Percentiles rank a stretch among this genome's conserved stretches.
Evolutionary conservation across 805 yeast species (phyloP).

Genomic region (Candida argentea): DNA sequence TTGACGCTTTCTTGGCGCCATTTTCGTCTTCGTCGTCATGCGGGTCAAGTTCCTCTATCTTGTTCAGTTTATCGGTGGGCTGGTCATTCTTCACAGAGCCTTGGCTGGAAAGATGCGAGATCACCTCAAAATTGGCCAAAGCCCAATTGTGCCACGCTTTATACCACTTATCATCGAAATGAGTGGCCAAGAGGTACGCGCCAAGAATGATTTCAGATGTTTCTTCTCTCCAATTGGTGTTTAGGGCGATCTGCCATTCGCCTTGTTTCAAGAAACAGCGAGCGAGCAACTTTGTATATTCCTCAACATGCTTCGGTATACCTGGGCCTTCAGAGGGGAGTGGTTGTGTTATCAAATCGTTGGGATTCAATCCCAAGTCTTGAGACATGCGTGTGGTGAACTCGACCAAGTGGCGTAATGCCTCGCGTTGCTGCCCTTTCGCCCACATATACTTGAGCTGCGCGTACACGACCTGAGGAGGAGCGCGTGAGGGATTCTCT

Average conservation of each 20-base stretch:
- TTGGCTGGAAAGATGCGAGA: constrained; percentile 44
- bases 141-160: constrained; percentile 99
- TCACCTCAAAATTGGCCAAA: constrained; percentile 90
- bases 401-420: constrained; percentile 74
- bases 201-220: constrained; percentile 78
- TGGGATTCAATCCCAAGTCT: constrained; percentile 79
- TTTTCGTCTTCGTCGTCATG: constrained; percentile 5
- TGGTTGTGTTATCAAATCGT: constrained; percentile 80
- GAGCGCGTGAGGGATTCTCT: constrained; percentile 62
- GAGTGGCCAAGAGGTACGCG: constrained; percentile 87
- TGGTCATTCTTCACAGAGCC: constrained; percentile 9
- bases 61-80: constrained; percentile 19
- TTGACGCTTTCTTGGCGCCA: neutral
- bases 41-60: constrained; percentile 14
- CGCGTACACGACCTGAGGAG: constrained; percentile 96
- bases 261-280: constrained; percentile 96
- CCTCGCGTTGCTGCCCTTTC: constrained; percentile 79
- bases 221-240: constrained; percentile 69
- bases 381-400: constrained; percentile 87
- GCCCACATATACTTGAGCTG: constrained; percentile 97
- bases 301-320: constrained; percentile 65
- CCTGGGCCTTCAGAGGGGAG: constrained; percentile 66
- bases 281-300: constrained; percentile 77
- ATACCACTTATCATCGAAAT: constrained; percentile 88
- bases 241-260: constrained; percentile 89